Base-by-base conservation (phyloP, 306 rosid genomes). In the Inga oerstediana region DNA sequence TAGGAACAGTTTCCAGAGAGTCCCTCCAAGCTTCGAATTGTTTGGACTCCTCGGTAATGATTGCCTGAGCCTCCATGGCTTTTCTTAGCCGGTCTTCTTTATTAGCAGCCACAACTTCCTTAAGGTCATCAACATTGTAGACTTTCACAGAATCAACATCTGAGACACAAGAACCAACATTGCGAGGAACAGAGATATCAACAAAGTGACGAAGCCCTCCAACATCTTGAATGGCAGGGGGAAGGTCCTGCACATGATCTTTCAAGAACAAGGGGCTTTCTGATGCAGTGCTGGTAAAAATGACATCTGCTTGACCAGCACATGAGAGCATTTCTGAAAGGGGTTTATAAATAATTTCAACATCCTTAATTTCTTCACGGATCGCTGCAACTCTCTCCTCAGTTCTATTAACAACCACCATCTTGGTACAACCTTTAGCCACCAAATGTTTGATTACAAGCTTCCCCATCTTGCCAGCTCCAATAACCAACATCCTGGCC, bases 401-500 rank as follows among this genome's bases (percentile, higher is more conserved):
- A 2, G 90, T 85, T 79, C 99, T 88, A 84, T 97, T 97, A 78
- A 94, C 97, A 74, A 97, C 97, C 74, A 97, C 94, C 97, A 94
- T 89, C 87, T 82, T 90, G 75, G 83, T 87, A 84, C 98, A 92
- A 72, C 99, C 98, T 90, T 97, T 97, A 65, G 99, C 91, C 17
- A 87, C 97, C 92, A 94, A 89, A 86, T 96, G 99, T 83, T 96
- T 96, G 83, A 96, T 96, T 72, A 96, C 98, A 81, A 97, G 97
- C 87, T 97, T 97, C 68, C 98, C 99, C 99, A 97, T 97, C 90
- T 97, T 97, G 34, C 99, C 99, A 30, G 97, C 98, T 86, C 99
- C 99, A 39, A 97, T 84, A 74, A 94, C 90, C 88, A 97, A 83
- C 93, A 97, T 94, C 71, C 91, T 88, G 58, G 93, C 93, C 80